phyloP scores from a whole-genome alignment of 2,329 filamentous ascomycete genomes.

The Stachybotrys chlorohalonatus region DNA sequence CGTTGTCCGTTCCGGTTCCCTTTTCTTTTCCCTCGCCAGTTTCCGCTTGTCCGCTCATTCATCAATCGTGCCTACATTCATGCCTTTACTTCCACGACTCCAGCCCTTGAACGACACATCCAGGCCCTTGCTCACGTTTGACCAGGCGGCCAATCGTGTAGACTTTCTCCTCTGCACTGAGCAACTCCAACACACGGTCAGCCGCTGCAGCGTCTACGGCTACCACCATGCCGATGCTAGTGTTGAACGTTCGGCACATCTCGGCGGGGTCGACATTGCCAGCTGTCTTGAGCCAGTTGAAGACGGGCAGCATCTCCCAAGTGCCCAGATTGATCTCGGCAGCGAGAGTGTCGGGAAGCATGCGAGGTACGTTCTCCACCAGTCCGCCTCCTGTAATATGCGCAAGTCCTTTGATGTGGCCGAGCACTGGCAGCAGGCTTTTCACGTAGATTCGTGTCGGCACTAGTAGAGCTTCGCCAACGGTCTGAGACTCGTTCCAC shows the following conservation, averaged over 20 bases:
- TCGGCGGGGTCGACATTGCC: conserved; percentile 67
- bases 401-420: conserved; percentile 79
- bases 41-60: no score
- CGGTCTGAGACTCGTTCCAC: conserved; percentile 55
- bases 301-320: conserved; percentile 72
- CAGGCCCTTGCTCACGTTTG: conserved; percentile 34
- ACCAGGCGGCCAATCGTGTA: conserved; percentile 67
- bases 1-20: no score
- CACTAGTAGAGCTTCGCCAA: conserved; percentile 73
- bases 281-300: conserved; percentile 72
- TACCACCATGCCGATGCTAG: conserved; percentile 87
- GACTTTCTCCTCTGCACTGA: conserved; percentile 65
- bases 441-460: conserved; percentile 94
- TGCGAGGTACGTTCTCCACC: conserved; percentile 87
- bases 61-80: no score
- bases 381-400: conserved; percentile 96
- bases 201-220: conserved; percentile 62
- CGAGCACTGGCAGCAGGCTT: conserved; percentile 58
- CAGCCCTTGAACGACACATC: conserved; percentile 23
- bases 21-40: no score
- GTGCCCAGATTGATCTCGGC: conserved; percentile 70
- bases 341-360: conserved; percentile 70
- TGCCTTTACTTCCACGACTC: conserved; percentile 18
- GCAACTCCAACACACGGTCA: conserved; percentile 45
- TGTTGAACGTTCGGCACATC: conserved; percentile 92